These are phyloP conservation scores for Chrysoporthe austroafricana DNA, from an alignment of 2,329 filamentous ascomycete species.

Conservation along the genomic window DNA sequence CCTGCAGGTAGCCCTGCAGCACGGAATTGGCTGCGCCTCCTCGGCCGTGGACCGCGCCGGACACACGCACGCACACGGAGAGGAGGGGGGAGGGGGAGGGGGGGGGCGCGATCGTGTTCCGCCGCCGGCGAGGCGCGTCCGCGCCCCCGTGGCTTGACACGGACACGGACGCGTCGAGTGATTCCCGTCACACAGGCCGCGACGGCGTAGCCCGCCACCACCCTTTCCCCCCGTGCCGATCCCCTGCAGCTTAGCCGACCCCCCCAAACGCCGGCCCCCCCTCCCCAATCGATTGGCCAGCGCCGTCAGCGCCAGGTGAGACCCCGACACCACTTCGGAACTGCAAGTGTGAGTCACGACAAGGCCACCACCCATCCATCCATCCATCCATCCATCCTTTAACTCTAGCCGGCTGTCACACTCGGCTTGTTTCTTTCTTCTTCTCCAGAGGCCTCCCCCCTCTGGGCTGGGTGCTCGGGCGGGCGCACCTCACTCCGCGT, in stretches of 20 bases:
- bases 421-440: not conserved
- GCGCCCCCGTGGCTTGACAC: conserved; percentile 5
- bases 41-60: not conserved
- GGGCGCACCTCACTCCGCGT: conserved; percentile 61
- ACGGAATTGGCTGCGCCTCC: not conserved
- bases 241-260: conserved; percentile 5
- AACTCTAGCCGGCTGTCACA: not conserved
- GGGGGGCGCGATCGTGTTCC: not conserved
- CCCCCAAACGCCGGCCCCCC: conserved; percentile 23
- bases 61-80: not conserved
- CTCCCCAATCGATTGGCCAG: conserved; percentile 18
- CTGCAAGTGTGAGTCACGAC: conserved; percentile 6
- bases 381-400: not conserved
- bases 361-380: not conserved
- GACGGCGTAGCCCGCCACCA: not conserved
- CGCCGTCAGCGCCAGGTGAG: not conserved
- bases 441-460: not conserved
- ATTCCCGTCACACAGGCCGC: not conserved
- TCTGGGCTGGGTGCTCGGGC: not conserved
- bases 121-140: conserved; percentile 1
- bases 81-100: no score
- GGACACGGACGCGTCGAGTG: not conserved
- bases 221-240: conserved; percentile 1
- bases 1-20: not conserved
- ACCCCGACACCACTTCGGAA: conserved; percentile 6